phyloP scores from a whole-genome alignment of 2,329 filamentous ascomycete species.

The Fusarium virguliforme region DNA sequence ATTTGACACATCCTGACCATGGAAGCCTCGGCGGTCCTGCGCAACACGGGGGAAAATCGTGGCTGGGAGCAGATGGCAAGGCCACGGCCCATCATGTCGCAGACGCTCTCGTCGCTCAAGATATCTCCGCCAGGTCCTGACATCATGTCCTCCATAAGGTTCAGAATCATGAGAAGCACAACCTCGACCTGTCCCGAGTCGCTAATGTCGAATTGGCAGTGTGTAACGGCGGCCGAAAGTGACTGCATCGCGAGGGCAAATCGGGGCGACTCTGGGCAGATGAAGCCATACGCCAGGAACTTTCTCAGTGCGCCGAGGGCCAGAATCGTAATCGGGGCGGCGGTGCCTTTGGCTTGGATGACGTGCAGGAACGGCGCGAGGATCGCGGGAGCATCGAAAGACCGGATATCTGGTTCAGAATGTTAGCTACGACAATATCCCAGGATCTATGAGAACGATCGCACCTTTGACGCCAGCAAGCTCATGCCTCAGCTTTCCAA shows the following conservation, averaged over 20 bases:
- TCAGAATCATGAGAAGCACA: conserved; percentile 92
- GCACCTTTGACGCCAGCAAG: conserved; percentile 87
- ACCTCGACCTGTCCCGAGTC: conserved; percentile 96
- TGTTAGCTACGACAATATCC: conserved; percentile 33
- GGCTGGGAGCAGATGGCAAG: conserved; percentile 97
- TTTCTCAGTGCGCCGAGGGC: conserved; percentile 95
- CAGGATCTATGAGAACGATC: conserved; percentile 27
- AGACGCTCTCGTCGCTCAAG: conserved; percentile 97
- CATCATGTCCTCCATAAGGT: conserved; percentile 99
- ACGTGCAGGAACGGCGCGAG: conserved; percentile 96
- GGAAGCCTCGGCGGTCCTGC: conserved; percentile 92
- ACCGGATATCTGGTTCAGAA: conserved; percentile 78
- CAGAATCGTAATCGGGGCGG: conserved; percentile 94
- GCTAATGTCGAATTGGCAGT: conserved; percentile 97
- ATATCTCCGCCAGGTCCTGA: conserved; percentile 93
- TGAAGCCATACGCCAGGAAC: conserved; percentile 95
- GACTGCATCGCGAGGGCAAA: conserved; percentile 95
- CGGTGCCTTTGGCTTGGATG: conserved; percentile 95
- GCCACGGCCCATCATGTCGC: conserved; percentile 99
- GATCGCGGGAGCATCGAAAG: conserved; percentile 90
- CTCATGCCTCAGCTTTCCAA: conserved; percentile 90
- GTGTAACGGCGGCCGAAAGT: conserved; percentile 93
- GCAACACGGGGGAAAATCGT: conserved; percentile 89
- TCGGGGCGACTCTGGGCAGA: conserved; percentile 86
- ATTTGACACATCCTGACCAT: conserved; percentile 99